Conservation (phyloP, 768 basidiomycete genomes). For the Pleurotus ostreatus region DNA sequence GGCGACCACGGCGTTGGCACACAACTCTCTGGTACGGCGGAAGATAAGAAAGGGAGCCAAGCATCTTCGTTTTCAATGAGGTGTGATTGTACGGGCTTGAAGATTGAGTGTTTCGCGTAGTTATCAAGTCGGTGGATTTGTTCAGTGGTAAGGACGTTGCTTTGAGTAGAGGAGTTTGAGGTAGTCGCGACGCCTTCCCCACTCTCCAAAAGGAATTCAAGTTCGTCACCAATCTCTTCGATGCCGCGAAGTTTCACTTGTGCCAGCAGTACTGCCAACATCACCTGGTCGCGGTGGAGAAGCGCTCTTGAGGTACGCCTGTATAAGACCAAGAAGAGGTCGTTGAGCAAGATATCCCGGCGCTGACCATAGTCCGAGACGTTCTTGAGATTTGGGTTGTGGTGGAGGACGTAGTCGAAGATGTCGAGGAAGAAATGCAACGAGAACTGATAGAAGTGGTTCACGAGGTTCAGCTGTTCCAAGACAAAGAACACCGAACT, state of each 20-base stretch:
- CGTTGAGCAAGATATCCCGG: slow-evolving; percentile 76
- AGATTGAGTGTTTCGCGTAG: slow-evolving; percentile 69
- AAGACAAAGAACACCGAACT: slow-evolving; percentile 96
- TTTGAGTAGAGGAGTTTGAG: slow-evolving; percentile 26
- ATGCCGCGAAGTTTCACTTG: slow-evolving; percentile 82
- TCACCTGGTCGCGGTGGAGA: slow-evolving; percentile 84
- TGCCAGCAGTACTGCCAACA: slow-evolving; percentile 86
- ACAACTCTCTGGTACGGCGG: slow-evolving; percentile 57
- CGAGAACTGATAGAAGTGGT: slow-evolving; percentile 99
- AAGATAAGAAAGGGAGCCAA: slow-evolving; percentile 72
- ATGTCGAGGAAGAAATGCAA: slow-evolving; percentile 97
- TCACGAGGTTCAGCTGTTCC: slow-evolving; percentile 89
- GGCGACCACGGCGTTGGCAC: slow-evolving; percentile 82
- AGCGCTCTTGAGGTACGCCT: slow-evolving; percentile 87
- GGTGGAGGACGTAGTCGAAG: slow-evolving; percentile 90
- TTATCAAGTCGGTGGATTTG: slow-evolving; percentile 65
- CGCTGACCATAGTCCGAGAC: slow-evolving; percentile 71
- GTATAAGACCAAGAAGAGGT: slow-evolving; percentile 87
- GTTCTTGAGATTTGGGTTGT: slow-evolving; percentile 85
- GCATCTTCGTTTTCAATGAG: slow-evolving; percentile 55
- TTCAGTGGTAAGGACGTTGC: slow-evolving; percentile 57
- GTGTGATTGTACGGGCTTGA: slow-evolving; percentile 70
- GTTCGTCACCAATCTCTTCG: slow-evolving; percentile 78
- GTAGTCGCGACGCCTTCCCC: slow-evolving; percentile 56
- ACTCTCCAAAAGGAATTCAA: slow-evolving; percentile 91